phyloP scores from a whole-genome alignment of 2,329 filamentous ascomycete species.

The Emmonsia crescens region DNA sequence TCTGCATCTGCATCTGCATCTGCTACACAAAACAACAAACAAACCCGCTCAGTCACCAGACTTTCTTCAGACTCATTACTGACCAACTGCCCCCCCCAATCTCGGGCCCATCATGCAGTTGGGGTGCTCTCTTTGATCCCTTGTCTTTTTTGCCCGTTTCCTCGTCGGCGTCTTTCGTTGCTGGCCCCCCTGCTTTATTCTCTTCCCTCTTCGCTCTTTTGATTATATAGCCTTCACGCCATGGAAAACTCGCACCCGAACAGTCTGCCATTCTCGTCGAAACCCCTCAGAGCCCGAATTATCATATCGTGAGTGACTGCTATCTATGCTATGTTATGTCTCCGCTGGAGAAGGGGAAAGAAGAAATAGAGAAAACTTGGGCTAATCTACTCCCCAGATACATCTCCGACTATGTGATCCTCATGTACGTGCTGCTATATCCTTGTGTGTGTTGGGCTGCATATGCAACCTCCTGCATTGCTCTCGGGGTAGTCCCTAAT shows the following conservation, averaged over 20 bases:
- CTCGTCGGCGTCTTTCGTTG: background rate
- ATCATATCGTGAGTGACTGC: constrained; percentile 40
- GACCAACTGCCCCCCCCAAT: background rate
- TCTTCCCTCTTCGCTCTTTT: background rate
- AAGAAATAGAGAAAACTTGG: background rate
- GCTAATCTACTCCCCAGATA: constrained; percentile 33
- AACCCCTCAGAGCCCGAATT: constrained; percentile 39
- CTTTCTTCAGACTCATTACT: background rate
- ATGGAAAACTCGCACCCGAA: background rate
- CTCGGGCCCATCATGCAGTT: background rate
- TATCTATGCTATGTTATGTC: too few relatives aligned
- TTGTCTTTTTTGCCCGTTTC: background rate
- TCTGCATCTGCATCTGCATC: too few relatives aligned
- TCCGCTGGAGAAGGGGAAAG: background rate
- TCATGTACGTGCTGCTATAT: constrained; percentile 35
- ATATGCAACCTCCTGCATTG: constrained; percentile 4
- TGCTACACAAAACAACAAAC: too few relatives aligned
- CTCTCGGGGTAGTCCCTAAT: constrained; percentile 6
- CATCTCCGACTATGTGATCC: constrained; percentile 48
- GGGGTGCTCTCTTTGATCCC: background rate
- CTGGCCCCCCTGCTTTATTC: background rate
- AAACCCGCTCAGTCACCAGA: background rate
- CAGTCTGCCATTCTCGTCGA: constrained; percentile 12
- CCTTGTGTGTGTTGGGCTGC: background rate
- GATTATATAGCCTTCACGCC: background rate